phyloP scores from a whole-genome alignment of 2,329 filamentous ascomycete genomes.

The Pezicula neosporulosa region DNA sequence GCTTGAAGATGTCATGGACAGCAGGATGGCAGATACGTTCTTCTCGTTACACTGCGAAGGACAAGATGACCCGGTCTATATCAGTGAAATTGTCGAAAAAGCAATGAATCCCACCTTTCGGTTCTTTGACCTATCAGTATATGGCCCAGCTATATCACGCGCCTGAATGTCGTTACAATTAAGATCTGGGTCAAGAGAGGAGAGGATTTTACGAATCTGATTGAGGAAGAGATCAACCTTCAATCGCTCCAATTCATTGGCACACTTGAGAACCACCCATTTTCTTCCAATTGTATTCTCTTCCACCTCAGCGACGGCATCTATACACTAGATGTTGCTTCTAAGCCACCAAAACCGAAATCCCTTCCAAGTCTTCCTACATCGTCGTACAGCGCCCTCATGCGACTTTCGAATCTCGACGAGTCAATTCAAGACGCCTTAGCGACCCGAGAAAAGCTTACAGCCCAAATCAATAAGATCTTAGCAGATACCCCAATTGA shows the following conservation, averaged over 20 bases:
- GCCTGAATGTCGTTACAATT: slow-evolving; percentile 61
- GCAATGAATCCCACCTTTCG: slow-evolving; percentile 92
- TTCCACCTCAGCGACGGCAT: slow-evolving; percentile 85
- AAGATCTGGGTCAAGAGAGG: slow-evolving; percentile 69
- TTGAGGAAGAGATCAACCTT: slow-evolving; percentile 70
- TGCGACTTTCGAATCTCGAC: slow-evolving; percentile 84
- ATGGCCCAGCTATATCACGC: slow-evolving; percentile 59
- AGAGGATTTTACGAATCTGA: slow-evolving; percentile 56
- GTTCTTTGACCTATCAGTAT: slow-evolving; percentile 71
- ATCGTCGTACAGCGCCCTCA: slow-evolving; percentile 82
- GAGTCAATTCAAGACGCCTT: slow-evolving; percentile 89
- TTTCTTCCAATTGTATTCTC: slow-evolving; percentile 78
- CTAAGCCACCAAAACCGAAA: slow-evolving; percentile 41
- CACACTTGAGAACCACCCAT: slow-evolving; percentile 63
- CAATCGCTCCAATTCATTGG: slow-evolving; percentile 76
- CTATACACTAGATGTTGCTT: slow-evolving; percentile 71
- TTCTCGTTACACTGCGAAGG: slow-evolving; percentile 75
- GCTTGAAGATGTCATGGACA: slow-evolving; percentile 69
- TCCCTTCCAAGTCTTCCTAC: slow-evolving; percentile 52
- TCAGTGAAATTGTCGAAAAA: slow-evolving; percentile 76
- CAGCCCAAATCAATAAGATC: slow-evolving; percentile 70
- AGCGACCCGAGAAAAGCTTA: slow-evolving; percentile 68
- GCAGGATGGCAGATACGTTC: slow-evolving; percentile 80
- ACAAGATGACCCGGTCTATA: slow-evolving; percentile 73
- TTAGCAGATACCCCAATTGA: slow-evolving; percentile 40